Conservation (phyloP, 768 basidiomycete genomes). For the Tylopilus sp. region DNA sequence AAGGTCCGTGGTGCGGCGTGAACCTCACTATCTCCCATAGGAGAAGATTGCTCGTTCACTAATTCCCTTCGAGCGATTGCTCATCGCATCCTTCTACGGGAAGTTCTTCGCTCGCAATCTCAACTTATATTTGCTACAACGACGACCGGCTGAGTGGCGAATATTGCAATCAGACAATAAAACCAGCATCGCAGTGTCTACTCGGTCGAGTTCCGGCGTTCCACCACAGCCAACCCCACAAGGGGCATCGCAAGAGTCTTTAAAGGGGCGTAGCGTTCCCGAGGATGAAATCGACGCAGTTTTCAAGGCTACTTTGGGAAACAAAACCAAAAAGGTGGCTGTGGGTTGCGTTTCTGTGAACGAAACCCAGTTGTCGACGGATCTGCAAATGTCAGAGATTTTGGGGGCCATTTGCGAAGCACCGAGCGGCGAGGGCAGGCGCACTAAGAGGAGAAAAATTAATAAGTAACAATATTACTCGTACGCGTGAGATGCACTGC, state of each 20-base stretch:
- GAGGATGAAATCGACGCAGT: conserved; percentile 76
- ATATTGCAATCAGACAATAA: conserved; percentile 53
- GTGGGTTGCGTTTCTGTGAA: conserved; percentile 26
- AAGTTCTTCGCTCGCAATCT: conserved; percentile 82
- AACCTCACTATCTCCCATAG: conserved; percentile 37
- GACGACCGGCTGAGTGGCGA: conserved; percentile 84
- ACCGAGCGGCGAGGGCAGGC: conserved; percentile 44
- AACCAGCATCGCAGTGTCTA: conserved; percentile 11
- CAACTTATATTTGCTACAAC: conserved; percentile 72
- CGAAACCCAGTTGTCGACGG: conserved; percentile 18
- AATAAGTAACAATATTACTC: not conserved
- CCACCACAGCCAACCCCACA: not conserved
- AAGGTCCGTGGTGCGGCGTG: not conserved
- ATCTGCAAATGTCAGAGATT: conserved; percentile 45
- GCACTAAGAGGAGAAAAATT: conserved; percentile 32
- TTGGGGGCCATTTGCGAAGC: conserved; percentile 59
- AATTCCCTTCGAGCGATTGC: conserved; percentile 61
- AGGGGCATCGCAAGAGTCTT: conserved; percentile 29
- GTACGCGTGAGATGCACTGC: too few species aligned
- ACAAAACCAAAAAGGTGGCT: conserved; percentile 55
- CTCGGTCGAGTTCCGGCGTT: conserved; percentile 15
- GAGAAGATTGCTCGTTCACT: conserved; percentile 90
- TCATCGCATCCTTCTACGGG: conserved; percentile 79
- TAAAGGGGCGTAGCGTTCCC: conserved; percentile 43
- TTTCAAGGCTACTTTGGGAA: conserved; percentile 57